Evolutionary conservation across 2,329 filamentous ascomycete species (phyloP), one percentile per base, ranked within the genome.

Genomic region (Tolypocladium paradoxum): DNA sequence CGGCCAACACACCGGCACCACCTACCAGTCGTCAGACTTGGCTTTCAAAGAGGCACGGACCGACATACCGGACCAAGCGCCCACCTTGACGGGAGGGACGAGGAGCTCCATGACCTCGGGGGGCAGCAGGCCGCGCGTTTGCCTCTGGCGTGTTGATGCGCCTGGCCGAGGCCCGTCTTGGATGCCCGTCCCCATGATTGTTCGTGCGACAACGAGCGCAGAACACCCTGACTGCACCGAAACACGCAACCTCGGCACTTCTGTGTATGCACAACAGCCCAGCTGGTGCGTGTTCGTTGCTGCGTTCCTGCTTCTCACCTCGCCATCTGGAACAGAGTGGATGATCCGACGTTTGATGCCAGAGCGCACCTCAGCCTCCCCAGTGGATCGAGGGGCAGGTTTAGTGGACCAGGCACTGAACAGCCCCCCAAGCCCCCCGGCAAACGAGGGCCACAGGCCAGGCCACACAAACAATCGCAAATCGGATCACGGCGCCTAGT

Each of bases 1-100:
- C 87, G 51, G 82, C 74, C 33, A 87, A 65, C 29, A 85, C 66
- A 34, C 87, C 87, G 48, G 77, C 73, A 27, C 73, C 69, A 46
- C 84, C 85, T 85, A 34, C 43, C 57, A 52, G 57, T 60, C 58
- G 56, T 65, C 34, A 64, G 57, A 49, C 49, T 20, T 33, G 4
- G 27, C 27, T 20, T 31, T n/a, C 18, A 12, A 33, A 14, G 43
- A 27, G 43, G 4, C 27, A 20, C 7, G 43, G 33, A 27, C 18
- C 33, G 27, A 48, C 61, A 47, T 56, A 87, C 84, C 84, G 52
- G 76, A 74, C 53, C 76, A 65, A n/a, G 74, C 74, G 31, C 84
- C 84, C 53, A 84, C 73, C 60, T 82, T 78, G 49, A 85, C 63
- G 24, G 82, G 76, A 22, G 76, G 75, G 9, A 67, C 63, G 20